A percentile compares a stretch with the other conserved stretches of the same genome.
Evolutionary conservation across 169 alveolate genomes (phyloP).

Genomic region (Eimeria acervulina): DNA sequence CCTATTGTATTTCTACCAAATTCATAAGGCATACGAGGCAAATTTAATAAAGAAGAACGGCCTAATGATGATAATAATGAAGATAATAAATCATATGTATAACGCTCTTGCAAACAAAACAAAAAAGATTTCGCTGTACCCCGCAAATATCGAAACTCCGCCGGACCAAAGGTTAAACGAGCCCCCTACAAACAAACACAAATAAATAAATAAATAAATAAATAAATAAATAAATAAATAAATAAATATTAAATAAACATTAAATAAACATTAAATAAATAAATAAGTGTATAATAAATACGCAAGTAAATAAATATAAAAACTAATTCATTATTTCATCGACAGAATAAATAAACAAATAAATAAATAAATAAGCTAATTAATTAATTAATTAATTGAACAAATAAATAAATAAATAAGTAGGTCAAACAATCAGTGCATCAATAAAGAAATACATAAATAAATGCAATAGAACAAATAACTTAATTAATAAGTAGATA

Average conservation of each 20-base stretch:
- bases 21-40: constrained; percentile 94
- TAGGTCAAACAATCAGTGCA: no score
- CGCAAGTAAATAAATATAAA: background rate
- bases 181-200: constrained; percentile 89
- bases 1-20: constrained; percentile 93
- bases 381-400: no score
- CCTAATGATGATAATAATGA: constrained; percentile 92
- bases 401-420: no score
- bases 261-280: no score
- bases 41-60: constrained; percentile 93
- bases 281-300: background rate
- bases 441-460: no score
- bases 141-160: constrained; percentile 88
- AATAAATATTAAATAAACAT: background rate
- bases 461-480: no score
- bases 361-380: no score
- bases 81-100: constrained; percentile 87
- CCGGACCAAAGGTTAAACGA: constrained; percentile 90
- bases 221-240: background rate
- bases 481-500: no score
- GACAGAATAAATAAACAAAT: no score
- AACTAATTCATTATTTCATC: no score
- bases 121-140: constrained; percentile 88
- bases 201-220: background rate
- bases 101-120: constrained; percentile 90